These are phyloP conservation scores for Afroboletus lepidellus DNA, from an alignment of 1,284 basidiomycete genomes.

Conservation along the genomic window DNA sequence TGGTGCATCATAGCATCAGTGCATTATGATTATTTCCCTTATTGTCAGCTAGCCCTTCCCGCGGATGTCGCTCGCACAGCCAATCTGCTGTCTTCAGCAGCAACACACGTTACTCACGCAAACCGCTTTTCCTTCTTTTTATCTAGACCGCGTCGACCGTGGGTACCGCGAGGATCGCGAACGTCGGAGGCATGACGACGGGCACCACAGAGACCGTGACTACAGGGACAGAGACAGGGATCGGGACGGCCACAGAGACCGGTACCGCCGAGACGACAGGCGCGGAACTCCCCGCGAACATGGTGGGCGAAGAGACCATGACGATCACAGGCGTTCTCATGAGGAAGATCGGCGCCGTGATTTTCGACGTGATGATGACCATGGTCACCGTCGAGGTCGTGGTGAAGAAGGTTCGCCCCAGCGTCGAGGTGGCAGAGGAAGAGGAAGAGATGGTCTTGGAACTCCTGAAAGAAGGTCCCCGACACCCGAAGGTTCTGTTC, in stretches of 20 bases:
- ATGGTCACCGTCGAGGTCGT: conserved; percentile 35
- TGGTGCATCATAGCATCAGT: conserved; percentile 55
- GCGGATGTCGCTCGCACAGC: conserved; percentile 37
- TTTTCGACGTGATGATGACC: conserved; percentile 49
- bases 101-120: conserved; percentile 50
- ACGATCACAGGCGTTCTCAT: conserved; percentile 43
- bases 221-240: conserved; percentile 41
- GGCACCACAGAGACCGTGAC: conserved; percentile 50
- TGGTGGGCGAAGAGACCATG: conserved; percentile 42
- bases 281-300: conserved; percentile 35
- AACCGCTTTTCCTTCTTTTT: conserved; percentile 43
- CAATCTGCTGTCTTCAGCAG: conserved; percentile 39
- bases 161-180: conserved; percentile 53
- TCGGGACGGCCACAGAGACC: conserved; percentile 43
- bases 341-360: conserved; percentile 49
- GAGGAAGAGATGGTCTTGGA: conserved; percentile 52
- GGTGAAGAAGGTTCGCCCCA: conserved; percentile 38
- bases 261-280: conserved; percentile 44
- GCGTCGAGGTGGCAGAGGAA: conserved; percentile 40
- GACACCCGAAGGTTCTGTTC: conserved; percentile 83
- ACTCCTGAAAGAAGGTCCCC: conserved; percentile 82
- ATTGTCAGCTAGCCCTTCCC: conserved; percentile 58
- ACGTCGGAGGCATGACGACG: conserved; percentile 51
- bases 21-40: conserved; percentile 55
- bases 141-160: conserved; percentile 46